Evolutionary conservation across 768 basidiomycete genomes (phyloP).

Genomic region (Hericium rajendrae): DNA sequence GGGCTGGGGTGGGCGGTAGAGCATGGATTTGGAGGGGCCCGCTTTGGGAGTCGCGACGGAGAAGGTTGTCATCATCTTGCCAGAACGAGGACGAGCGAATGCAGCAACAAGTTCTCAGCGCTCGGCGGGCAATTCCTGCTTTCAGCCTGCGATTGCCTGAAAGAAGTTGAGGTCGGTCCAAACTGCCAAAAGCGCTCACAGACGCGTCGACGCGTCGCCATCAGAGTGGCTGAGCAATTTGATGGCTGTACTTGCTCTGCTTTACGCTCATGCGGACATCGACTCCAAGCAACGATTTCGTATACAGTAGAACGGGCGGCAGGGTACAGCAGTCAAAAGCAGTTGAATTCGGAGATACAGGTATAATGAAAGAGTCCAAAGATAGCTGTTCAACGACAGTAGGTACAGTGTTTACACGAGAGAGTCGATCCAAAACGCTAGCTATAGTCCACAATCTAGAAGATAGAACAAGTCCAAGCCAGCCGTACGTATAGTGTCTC

Average conservation of each 20-base stretch:
- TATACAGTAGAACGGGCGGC: too few relatives aligned
- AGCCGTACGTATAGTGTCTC: background rate
- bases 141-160: background rate
- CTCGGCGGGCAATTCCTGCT: background rate
- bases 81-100: background rate
- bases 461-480: background rate
- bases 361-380: too few relatives aligned
- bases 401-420: too few relatives aligned
- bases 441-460: background rate
- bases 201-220: background rate
- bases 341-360: too few relatives aligned
- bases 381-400: too few relatives aligned
- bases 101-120: conserved; percentile 1
- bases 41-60: conserved; percentile 9
- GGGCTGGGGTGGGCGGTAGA: conserved; percentile 7
- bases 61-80: conserved; percentile 15
- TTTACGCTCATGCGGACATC: too few relatives aligned
- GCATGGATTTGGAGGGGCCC: conserved; percentile 6
- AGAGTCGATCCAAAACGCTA: background rate
- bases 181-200: background rate
- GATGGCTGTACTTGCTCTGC: too few relatives aligned
- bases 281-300: too few relatives aligned
- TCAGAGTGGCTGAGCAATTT: too few relatives aligned
- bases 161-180: background rate
- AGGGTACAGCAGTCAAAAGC: too few relatives aligned